Evolutionary conservation across 2,329 filamentous ascomycete species (phyloP).

Genomic region (Fusarium tricinctum): DNA sequence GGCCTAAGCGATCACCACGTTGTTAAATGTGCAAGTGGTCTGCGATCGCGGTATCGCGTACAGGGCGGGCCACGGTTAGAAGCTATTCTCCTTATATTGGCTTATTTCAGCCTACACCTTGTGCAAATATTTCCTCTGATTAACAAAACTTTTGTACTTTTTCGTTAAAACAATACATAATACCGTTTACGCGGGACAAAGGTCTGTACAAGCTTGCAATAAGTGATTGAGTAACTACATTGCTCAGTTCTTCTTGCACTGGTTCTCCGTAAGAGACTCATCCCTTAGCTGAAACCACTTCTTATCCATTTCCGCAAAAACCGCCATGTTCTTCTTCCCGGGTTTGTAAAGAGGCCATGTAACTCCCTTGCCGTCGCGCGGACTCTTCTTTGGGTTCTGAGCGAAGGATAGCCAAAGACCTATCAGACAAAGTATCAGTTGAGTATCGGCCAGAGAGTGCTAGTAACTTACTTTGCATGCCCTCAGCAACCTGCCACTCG

Average conservation of each 20-base stretch:
- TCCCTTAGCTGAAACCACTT: constrained; percentile 13
- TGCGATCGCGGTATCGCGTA: no score
- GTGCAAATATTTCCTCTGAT: no score
- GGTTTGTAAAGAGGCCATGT: constrained; percentile 13
- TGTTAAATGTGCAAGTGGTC: background rate
- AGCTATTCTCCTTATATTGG: no score
- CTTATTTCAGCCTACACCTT: no score
- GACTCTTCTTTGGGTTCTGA: background rate
- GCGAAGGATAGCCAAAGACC: constrained; percentile 24
- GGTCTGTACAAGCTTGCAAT: no score
- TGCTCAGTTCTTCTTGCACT: background rate
- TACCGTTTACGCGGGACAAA: no score
- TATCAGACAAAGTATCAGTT: fast-evolving
- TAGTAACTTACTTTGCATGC: constrained; percentile 11
- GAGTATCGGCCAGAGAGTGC: fast-evolving
- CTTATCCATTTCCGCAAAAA: constrained; percentile 10
- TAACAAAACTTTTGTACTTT: no score
- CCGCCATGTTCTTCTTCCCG: background rate
- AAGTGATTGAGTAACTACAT: background rate
- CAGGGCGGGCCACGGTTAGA: no score
- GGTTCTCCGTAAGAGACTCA: background rate
- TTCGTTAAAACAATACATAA: no score
- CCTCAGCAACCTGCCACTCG: constrained; percentile 17
- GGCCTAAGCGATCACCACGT: background rate
- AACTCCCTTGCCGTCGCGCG: background rate